A percentile compares a stretch with the other conserved stretches of the same genome.
Conservation (phyloP, 2,329 filamentous ascomycete genomes). For the Colletotrichum navitas region DNA sequence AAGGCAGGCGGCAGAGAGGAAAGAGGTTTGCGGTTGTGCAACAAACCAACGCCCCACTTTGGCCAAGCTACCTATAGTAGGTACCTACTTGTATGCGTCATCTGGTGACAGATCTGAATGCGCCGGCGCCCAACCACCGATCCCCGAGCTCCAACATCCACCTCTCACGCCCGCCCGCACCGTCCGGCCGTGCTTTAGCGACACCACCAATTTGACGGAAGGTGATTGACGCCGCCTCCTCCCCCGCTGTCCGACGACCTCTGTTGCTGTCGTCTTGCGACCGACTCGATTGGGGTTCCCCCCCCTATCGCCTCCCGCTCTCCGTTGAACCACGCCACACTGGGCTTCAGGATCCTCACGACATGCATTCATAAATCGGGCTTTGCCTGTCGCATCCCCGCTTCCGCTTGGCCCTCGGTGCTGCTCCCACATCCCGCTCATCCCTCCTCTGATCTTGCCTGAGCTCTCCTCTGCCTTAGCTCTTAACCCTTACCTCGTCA, state of each 20-base stretch:
- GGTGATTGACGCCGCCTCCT: neutral
- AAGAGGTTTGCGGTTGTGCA: neutral
- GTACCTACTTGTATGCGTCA: neutral
- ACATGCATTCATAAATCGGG: constrained; percentile 13
- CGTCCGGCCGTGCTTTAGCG: constrained; percentile 1
- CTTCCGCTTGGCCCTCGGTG: neutral
- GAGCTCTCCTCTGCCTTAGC: constrained; percentile 5
- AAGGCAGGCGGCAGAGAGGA: neutral
- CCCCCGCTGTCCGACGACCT: constrained; percentile 12
- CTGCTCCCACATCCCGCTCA: neutral
- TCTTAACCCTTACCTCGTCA: neutral
- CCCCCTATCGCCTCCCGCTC: neutral
- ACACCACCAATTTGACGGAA: neutral
- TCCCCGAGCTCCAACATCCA: constrained; percentile 7
- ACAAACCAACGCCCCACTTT: neutral
- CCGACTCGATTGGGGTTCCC: constrained; percentile 1
- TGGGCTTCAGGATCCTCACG: neutral
- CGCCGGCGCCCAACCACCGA: constrained; percentile 13
- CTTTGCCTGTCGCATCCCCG: neutral
- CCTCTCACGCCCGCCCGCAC: neutral
- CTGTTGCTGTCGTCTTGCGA: neutral
- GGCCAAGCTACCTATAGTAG: neutral
- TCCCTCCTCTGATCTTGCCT: neutral
- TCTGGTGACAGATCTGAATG: neutral
- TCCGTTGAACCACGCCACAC: constrained; percentile 1